These are phyloP conservation scores for Tolypocladium nubicola DNA, from an alignment of 2,329 filamentous ascomycete species.

Conservation along the genomic window DNA sequence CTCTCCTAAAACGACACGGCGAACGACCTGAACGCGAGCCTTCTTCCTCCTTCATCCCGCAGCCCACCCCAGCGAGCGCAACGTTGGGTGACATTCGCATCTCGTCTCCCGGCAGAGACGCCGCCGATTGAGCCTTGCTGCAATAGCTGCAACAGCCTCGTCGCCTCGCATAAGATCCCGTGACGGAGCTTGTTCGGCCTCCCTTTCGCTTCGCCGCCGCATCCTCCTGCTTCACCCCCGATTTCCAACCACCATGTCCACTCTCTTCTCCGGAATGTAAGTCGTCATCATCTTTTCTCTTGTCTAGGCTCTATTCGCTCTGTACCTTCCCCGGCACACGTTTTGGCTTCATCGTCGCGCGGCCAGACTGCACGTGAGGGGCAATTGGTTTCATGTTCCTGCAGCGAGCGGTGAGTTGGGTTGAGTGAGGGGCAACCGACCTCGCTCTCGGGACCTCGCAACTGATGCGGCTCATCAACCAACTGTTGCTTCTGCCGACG, in stretches of 20 bases:
- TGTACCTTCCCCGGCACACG: neutral
- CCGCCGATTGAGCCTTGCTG: neutral
- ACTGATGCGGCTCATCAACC: neutral
- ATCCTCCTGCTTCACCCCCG: slow-evolving; percentile 1
- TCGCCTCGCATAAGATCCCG: slow-evolving; percentile 3
- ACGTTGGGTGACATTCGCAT: neutral
- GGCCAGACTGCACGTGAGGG: neutral
- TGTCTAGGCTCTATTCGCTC: neutral
- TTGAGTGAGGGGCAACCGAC: slow-evolving; percentile 8
- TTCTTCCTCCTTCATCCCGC: neutral
- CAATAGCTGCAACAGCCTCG: neutral
- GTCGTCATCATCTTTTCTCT: slow-evolving; percentile 17
- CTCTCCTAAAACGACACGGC: neutral
- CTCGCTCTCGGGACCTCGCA: neutral
- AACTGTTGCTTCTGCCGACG: neutral
- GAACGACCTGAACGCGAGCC: neutral
- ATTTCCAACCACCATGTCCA: slow-evolving; percentile 36
- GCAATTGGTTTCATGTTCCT: neutral
- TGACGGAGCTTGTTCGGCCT: slow-evolving; percentile 3
- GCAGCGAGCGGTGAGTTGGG: slow-evolving; percentile 2
- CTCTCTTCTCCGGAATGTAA: slow-evolving; percentile 53
- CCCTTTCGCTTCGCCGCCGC: slow-evolving; percentile 1
- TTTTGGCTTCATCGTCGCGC: neutral
- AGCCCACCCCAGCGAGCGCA: neutral
- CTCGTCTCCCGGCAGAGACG: neutral